Percentiles rank a stretch among this genome's conserved stretches.
Conservation (phyloP, 2,329 filamentous ascomycete species). For the Nigrospora osmanthi region DNA sequence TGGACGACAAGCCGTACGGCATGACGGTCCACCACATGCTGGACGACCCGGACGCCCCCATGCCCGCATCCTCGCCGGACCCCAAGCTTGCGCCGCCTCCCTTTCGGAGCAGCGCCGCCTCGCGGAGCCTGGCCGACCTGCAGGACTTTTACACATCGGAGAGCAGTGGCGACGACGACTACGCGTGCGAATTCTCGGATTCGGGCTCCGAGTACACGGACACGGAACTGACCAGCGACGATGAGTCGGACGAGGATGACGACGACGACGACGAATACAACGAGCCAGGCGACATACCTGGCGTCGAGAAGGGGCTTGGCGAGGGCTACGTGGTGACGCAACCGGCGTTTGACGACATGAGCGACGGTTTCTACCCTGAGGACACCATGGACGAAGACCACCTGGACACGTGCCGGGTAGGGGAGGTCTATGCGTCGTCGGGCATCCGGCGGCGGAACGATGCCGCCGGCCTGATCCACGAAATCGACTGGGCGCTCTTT, state of each 20-base stretch:
- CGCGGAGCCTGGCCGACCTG: conserved; percentile 9
- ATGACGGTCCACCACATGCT: conserved; percentile 98
- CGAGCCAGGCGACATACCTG: conserved; percentile 69
- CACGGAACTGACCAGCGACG: conserved; percentile 41
- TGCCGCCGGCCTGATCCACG: conserved; percentile 67
- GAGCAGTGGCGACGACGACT: conserved; percentile 43
- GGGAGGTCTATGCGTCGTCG: conserved; percentile 81
- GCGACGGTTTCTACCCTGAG: conserved; percentile 71
- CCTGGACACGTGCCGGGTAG: conserved; percentile 70
- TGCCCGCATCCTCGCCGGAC: conserved; percentile 3
- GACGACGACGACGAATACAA: conserved; percentile 48
- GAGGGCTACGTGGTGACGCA: conserved; percentile 80
- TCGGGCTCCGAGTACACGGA: conserved; percentile 36
- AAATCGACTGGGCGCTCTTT: conserved; percentile 94
- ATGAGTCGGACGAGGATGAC: conserved; percentile 40
- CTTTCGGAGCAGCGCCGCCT: conserved; percentile 15
- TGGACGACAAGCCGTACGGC: conserved; percentile 79
- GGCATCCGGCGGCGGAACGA: conserved; percentile 72
- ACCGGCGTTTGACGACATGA: conserved; percentile 81
- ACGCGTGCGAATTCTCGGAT: conserved; percentile 54
- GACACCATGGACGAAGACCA: conserved; percentile 74
- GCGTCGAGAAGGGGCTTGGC: conserved; percentile 66
- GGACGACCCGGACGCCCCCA: conserved; percentile 51
- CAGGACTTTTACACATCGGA: conserved; percentile 29
- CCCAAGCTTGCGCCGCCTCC: conserved; percentile 8